Evolutionary conservation across 202 grass and related monocot species (phyloP), one percentile per base, ranked within the genome.

Genomic region (Carex sylvatica): DNA sequence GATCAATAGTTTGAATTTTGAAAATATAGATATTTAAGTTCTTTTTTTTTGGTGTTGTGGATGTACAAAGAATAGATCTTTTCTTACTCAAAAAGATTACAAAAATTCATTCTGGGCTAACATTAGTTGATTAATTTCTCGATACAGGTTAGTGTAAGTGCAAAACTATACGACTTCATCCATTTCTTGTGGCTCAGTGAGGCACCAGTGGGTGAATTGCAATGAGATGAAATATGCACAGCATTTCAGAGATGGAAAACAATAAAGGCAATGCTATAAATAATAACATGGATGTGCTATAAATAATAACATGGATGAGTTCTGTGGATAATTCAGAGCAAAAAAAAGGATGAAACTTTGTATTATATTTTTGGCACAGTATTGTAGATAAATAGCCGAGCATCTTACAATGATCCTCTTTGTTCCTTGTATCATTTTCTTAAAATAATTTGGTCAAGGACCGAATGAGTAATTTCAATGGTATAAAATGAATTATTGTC

Each of bases 121-220:
- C 14, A 61, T 55, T 12, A 51, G 5, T 67, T 19, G 9, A 65
- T 80, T 16, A 12, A 4, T 49, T 80, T 64, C 9, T 68, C 36
- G 14, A 89, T 83, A 15, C 95, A 97, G 95, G 95, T 97, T 19
- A 94, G 95, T 49, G 95, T 94, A 53, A 97, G 90, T 31, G 70
- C 92, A 12, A 89, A 90, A 70, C 78, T 97, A 59, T 97, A 97
- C 28, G 95, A 97, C 73, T 97, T 94, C 92, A 97, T 97, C 82
- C 95, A 97, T 71, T 97, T 94, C 92, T 85, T 97, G 81, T 97
- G 92, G 92, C 88, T 97, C 9, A 97, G 88, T 14, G 95, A 97
- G 84, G 95, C 95, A 16, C 95, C 92, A 0, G 95, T 97, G 0
- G 95, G 95, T 6, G 95, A 97, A 88, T 85, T 98, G 79, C 87